A percentile compares a stretch with the other conserved stretches of the same genome.
These are phyloP conservation scores for Trichomonas gallinae DNA, from an alignment of 208 protist genomes.

Conservation along the genomic window DNA sequence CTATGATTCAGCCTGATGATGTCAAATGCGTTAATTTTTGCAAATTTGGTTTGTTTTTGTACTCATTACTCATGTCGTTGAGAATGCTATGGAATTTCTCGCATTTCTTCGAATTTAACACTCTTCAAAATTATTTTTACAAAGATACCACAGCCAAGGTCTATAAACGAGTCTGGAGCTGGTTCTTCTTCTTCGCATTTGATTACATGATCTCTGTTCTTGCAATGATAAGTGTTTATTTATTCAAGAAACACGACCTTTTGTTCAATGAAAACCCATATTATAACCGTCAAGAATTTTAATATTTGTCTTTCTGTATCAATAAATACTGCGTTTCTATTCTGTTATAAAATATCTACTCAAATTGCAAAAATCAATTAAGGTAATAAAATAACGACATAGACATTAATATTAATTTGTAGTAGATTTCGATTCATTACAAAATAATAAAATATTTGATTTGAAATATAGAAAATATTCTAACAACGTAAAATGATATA, in stretches of 20 bases:
- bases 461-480: no score
- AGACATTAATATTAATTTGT: no score
- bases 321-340: no score
- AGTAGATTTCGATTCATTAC: no score
- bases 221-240: neutral
- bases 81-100: neutral
- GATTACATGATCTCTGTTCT: neutral
- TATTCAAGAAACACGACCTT: neutral
- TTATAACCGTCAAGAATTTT: neutral
- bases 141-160: no score
- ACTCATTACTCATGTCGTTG: neutral
- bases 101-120: neutral
- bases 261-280: slow-evolving; percentile 9
- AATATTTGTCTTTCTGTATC: neutral
- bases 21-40: neutral
- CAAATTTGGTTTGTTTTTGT: neutral
- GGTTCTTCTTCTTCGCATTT: neutral
- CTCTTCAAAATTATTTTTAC: neutral
- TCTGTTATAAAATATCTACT: no score
- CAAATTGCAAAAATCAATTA: no score
- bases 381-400: no score
- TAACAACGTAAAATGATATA: no score
- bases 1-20: neutral
- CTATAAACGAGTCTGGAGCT: neutral
- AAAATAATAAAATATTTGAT: no score